Percentiles rank a stretch among this genome's conserved stretches.
Evolutionary conservation across 208 protist genomes (phyloP).

Genomic region (Leishmania lainsoni): DNA sequence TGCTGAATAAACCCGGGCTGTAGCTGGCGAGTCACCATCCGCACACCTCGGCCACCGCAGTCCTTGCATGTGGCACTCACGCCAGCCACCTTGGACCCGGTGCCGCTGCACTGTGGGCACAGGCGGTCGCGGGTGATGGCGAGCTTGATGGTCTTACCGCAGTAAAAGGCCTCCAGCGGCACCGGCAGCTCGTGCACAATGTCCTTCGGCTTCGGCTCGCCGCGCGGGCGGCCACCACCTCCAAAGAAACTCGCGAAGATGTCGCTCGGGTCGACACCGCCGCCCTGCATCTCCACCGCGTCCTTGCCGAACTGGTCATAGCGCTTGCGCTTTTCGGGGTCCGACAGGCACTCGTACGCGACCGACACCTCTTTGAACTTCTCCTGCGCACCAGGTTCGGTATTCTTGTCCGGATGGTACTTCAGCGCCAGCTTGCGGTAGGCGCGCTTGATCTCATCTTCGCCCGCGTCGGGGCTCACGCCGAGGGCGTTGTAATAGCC

Average conservation of each 20-base stretch:
- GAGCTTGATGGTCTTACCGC: constrained; percentile 97
- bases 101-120: constrained; percentile 86
- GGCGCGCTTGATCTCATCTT: constrained; percentile 93
- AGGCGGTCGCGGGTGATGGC: constrained; percentile 92
- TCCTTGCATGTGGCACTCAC: constrained; percentile 87
- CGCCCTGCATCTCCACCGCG: constrained; percentile 93
- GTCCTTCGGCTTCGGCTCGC: constrained; percentile 95
- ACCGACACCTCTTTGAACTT: constrained; percentile 96
- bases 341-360: constrained; percentile 97
- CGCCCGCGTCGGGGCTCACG: constrained; percentile 72
- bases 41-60: constrained; percentile 94
- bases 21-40: constrained; percentile 93
- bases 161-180: constrained; percentile 98
- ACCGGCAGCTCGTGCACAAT: constrained; percentile 95
- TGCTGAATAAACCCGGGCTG: constrained; percentile 98
- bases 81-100: constrained; percentile 77
- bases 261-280: constrained; percentile 80
- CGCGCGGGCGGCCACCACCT: constrained; percentile 77
- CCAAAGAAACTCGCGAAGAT: constrained; percentile 93
- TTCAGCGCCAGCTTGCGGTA: constrained; percentile 94
- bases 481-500: constrained; percentile 91
- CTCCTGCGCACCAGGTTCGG: constrained; percentile 81
- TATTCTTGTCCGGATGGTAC: constrained; percentile 95
- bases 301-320: constrained; percentile 99
- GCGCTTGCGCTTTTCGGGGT: constrained; percentile 95